Evolutionary conservation across 139 green algal genomes (phyloP).

Genomic region (Chlorella sp.): DNA sequence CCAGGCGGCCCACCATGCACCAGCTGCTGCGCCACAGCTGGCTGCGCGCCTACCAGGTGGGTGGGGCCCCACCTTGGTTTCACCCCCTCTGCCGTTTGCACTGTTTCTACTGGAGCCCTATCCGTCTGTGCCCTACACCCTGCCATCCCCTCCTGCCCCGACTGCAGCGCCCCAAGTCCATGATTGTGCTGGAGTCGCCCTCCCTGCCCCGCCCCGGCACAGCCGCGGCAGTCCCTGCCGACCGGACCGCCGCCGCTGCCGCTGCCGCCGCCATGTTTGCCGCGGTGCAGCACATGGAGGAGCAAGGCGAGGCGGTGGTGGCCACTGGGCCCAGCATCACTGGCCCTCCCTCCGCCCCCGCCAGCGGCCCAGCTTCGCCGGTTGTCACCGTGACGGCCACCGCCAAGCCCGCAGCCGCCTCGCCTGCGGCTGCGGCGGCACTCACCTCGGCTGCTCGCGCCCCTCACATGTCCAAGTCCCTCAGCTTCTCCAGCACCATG

Average conservation of each 20-base stretch:
- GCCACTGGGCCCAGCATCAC: background rate
- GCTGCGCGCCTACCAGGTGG: constrained; percentile 28
- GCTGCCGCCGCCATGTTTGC: background rate
- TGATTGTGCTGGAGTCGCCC: constrained; percentile 1
- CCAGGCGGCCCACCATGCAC: constrained; percentile 39
- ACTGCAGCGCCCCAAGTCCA: constrained; percentile 28
- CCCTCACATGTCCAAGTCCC: constrained; percentile 1
- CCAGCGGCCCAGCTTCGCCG: no score
- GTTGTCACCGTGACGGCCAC: no score
- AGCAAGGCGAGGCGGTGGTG: background rate
- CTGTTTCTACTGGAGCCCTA: background rate
- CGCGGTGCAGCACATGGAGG: background rate
- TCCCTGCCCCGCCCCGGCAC: background rate
- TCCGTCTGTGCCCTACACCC: background rate
- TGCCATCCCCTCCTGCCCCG: background rate
- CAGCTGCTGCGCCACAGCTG: constrained; percentile 51
- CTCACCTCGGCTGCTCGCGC: background rate
- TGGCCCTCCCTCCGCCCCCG: no score
- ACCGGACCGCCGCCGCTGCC: background rate
- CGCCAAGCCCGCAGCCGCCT: background rate
- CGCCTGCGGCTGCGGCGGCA: background rate
- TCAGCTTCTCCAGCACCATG: constrained; percentile 23
- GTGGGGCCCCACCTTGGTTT: background rate
- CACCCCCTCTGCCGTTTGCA: background rate
- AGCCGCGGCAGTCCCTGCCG: background rate